These are phyloP conservation scores for Besnoitia besnoiti DNA, from an alignment of 169 alveolate genomes.

Conservation along the genomic window DNA sequence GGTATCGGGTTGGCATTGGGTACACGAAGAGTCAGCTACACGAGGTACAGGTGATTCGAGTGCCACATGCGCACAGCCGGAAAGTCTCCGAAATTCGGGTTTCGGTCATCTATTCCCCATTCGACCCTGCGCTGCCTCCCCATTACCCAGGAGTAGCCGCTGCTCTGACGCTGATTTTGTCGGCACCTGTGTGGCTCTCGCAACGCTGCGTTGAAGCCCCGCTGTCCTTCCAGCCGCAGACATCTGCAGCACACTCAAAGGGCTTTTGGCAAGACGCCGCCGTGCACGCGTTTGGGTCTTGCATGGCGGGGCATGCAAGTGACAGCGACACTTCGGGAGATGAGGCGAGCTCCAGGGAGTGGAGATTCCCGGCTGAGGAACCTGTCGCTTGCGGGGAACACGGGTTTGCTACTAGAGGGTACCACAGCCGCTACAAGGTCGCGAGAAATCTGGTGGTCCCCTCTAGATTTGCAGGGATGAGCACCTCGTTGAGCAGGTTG, in stretches of 20 bases:
- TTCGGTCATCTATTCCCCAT: not conserved
- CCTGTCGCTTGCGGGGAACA: too few relatives aligned
- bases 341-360: too few relatives aligned
- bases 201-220: slow-evolving; percentile 10
- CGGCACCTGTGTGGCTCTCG: not conserved
- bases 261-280: not conserved
- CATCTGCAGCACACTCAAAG: not conserved
- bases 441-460: too few relatives aligned
- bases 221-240: not conserved
- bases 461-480: too few relatives aligned
- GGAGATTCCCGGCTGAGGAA: too few relatives aligned
- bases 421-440: too few relatives aligned
- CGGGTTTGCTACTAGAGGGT: too few relatives aligned
- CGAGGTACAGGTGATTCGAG: not conserved
- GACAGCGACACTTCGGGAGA: not conserved
- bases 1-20: not conserved
- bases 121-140: slow-evolving; percentile 23
- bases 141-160: not conserved
- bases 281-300: not conserved
- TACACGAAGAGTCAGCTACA: not conserved
- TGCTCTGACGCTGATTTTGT: not conserved
- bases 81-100: not conserved
- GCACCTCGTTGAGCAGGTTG: too few relatives aligned
- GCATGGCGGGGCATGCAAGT: not conserved
- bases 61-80: not conserved